Base-by-base conservation (phyloP, 2,329 filamentous ascomycete genomes). In the Hypoxylon sp. region DNA sequence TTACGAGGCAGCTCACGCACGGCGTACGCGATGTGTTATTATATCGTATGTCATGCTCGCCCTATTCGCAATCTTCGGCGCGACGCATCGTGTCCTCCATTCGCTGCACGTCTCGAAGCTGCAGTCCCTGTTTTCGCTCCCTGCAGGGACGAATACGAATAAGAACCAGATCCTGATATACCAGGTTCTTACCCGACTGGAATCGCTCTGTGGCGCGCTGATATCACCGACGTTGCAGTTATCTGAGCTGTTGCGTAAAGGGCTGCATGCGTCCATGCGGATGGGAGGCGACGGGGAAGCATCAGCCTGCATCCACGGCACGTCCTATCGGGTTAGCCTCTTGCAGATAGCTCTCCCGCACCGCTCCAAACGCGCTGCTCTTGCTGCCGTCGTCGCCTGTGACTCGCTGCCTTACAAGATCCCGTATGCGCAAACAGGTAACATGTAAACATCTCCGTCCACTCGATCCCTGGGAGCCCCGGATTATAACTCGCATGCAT, bases 211-310 rank as follows among this genome's bases (percentile, higher is more conserved):
- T 40, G 41, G 46, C 24, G 20, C 29, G 23, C 47, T 55, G 53
- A 56, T 59, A 55, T 47, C 47, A 48, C 37, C 37, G 13, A 37
- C 35, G 10, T 29, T 48, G 27, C 41, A 48, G 47, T n/a, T 51
- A 43, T 48, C 18, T 55, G 37, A 48, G 41, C 46, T 45, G 29
- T 21, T 60, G 57, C 52, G 51, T 56, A 47, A 47, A 35, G 15
- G 43, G 47, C 52, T 60, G 52, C 57, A 56, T 52, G 41, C 45
- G 15, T 35, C 43, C 23, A 48, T 41, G 18, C 18, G 23, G 27
- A 20, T 26, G 45, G 27, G 40, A 49, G 23, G 24, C 17, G 11
- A 10, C 29, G 41, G 17, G 33, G 20, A 48, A 10, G 11, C 26
- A 37, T 49, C 43, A 48, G 38, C n/a, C n/a, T n/a, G n/a, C 35